These are phyloP conservation scores for Kwoniella bestiolae DNA, from an alignment of 768 basidiomycete genomes.

Conservation along the genomic window DNA sequence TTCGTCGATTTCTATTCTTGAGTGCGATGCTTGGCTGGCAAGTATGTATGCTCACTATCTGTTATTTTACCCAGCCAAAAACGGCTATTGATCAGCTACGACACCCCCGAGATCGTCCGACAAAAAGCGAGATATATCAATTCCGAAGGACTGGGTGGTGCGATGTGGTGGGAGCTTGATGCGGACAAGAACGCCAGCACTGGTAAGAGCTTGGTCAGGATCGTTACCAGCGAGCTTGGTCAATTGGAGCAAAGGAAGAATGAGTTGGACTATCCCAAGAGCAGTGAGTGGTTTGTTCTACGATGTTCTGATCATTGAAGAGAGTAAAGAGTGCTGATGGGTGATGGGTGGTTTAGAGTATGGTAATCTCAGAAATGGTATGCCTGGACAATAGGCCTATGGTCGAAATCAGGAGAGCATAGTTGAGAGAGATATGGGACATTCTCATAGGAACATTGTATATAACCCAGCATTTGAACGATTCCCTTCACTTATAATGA, in stretches of 20 bases:
- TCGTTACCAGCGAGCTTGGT: slow-evolving; percentile 80
- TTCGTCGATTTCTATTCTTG: not conserved
- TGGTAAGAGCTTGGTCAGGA: slow-evolving; percentile 68
- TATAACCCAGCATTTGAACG: slow-evolving; percentile 1
- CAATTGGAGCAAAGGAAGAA: slow-evolving; percentile 71
- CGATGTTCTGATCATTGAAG: not conserved
- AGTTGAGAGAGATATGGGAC: no score
- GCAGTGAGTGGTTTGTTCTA: slow-evolving; percentile 64
- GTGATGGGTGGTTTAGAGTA: slow-evolving; percentile 42
- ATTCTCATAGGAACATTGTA: not conserved
- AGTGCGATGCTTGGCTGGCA: no score
- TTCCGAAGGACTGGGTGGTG: slow-evolving; percentile 77
- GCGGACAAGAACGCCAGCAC: slow-evolving; percentile 76
- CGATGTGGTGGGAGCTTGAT: slow-evolving; percentile 78
- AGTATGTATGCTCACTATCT: not conserved
- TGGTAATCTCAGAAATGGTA: slow-evolving; percentile 47
- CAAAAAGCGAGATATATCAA: slow-evolving; percentile 76
- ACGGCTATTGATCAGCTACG: slow-evolving; percentile 69
- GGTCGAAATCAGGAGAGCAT: no score
- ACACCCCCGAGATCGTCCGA: slow-evolving; percentile 68
- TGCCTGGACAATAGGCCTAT: slow-evolving; percentile 20
- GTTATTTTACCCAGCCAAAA: slow-evolving; percentile 60
- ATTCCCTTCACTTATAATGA: not conserved
- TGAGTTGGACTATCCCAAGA: slow-evolving; percentile 71
- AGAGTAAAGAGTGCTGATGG: slow-evolving; percentile 62